Percentiles rank a stretch among this genome's conserved stretches.
phyloP scores from a whole-genome alignment of 2,329 filamentous ascomycete genomes.

The Hypoxylon sp. region DNA sequence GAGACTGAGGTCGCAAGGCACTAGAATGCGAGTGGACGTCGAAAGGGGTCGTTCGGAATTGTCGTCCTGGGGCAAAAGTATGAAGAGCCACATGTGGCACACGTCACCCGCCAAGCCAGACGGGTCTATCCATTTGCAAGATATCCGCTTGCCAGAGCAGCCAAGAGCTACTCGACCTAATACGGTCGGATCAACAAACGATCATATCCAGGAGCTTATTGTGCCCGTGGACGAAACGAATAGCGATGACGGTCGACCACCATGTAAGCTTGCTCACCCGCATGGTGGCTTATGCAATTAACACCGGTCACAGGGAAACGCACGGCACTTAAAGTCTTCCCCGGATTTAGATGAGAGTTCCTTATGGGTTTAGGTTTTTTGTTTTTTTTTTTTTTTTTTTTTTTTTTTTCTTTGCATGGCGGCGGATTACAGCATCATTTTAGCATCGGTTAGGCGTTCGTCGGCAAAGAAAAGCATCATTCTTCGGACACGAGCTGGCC shows the following conservation, averaged over 20 bases:
- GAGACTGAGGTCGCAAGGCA: conserved; percentile 61
- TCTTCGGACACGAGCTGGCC: conserved; percentile 11
- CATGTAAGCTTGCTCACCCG: conserved; percentile 35
- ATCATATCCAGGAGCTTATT: conserved; percentile 43
- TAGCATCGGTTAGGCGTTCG: conserved; percentile 36
- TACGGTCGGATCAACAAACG: conserved; percentile 24
- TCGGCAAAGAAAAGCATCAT: conserved; percentile 18
- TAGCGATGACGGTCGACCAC: conserved; percentile 45
- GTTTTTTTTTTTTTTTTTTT: too few species aligned
- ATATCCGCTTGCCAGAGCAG: conserved; percentile 37
- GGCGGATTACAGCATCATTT: conserved; percentile 12
- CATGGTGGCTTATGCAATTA: conserved; percentile 19
- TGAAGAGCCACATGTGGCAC: conserved; percentile 34
- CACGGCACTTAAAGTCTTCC: conserved; percentile 54
- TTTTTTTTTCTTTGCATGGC: too few species aligned
- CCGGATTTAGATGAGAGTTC: conserved; percentile 42
- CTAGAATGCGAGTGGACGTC: conserved; percentile 49
- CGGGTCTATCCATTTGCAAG: conserved; percentile 31
- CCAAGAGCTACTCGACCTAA: conserved; percentile 13
- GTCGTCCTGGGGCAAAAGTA: conserved; percentile 33
- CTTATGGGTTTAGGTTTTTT: conserved; percentile 1
- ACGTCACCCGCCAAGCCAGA: conserved; percentile 30
- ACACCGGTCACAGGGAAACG: conserved; percentile 52
- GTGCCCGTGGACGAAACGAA: conserved; percentile 43
- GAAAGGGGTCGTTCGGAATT: conserved; percentile 39